phyloP scores from a whole-genome alignment of 345 rosid species.

The Ceriops zippeliana region DNA sequence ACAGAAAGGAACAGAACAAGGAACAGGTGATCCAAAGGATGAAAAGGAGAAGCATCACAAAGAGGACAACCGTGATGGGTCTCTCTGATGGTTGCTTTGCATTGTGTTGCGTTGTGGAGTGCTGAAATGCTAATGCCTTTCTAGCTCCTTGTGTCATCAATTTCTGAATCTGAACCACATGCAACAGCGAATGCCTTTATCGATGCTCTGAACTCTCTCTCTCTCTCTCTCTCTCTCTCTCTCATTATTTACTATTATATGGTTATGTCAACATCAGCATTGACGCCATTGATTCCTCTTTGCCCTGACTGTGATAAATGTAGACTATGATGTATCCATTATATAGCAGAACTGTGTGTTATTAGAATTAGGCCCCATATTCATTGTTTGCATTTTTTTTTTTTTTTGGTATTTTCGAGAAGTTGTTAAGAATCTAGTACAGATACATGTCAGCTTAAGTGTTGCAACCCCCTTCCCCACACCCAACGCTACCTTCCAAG shows the following conservation, averaged over 20 bases:
- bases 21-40: slow-evolving; percentile 25
- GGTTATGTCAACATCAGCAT: slow-evolving; percentile 48
- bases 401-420: neutral
- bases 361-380: neutral
- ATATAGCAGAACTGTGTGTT: slow-evolving; percentile 6
- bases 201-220: slow-evolving; percentile 31
- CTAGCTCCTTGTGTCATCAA: slow-evolving; percentile 37
- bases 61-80: slow-evolving; percentile 20
- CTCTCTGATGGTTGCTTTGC: slow-evolving; percentile 7
- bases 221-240: slow-evolving; percentile 15
- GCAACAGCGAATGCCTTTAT: slow-evolving; percentile 40
- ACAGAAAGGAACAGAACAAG: neutral
- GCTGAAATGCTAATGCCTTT: neutral
- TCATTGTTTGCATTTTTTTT: neutral
- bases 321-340: slow-evolving; percentile 24
- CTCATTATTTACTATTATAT: slow-evolving; percentile 17
- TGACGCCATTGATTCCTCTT: slow-evolving; percentile 36
- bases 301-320: slow-evolving; percentile 21
- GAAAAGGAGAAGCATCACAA: slow-evolving; percentile 21
- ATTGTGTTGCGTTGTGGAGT: slow-evolving; percentile 5
- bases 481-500: neutral
- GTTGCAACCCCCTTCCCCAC: slow-evolving; percentile 8
- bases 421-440: slow-evolving; percentile 10
- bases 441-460: slow-evolving; percentile 20
- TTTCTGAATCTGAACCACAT: slow-evolving; percentile 36